These are phyloP conservation scores for Toxoplasma gondii DNA, from an alignment of 169 alveolate genomes.

Conservation along the genomic window DNA sequence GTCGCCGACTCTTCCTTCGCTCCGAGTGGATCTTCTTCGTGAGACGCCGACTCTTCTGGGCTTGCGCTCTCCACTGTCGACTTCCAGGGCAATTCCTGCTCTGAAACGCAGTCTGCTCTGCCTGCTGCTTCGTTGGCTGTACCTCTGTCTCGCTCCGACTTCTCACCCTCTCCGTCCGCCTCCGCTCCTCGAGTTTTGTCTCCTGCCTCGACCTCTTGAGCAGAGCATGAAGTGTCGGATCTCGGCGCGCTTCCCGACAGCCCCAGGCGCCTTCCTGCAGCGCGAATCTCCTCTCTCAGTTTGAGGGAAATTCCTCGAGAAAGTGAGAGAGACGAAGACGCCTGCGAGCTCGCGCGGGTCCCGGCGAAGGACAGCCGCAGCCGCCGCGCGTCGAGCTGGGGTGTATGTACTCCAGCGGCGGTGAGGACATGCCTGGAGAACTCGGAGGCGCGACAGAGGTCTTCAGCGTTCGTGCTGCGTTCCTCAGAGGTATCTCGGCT, in stretches of 20 bases:
- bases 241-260: not conserved
- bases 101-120: too few species aligned
- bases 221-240: too few species aligned
- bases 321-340: not conserved
- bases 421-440: slow-evolving; percentile 8
- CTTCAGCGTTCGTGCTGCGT: not conserved
- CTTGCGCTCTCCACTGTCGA: too few species aligned
- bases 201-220: not conserved
- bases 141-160: too few species aligned
- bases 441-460: not conserved
- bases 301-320: not conserved
- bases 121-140: too few species aligned
- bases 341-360: not conserved
- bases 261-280: not conserved
- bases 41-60: too few species aligned
- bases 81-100: too few species aligned
- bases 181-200: not conserved
- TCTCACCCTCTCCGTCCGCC: too few species aligned
- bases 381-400: not conserved
- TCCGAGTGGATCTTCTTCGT: too few species aligned
- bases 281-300: not conserved
- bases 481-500: not conserved
- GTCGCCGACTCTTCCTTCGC: too few species aligned
- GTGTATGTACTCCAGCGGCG: not conserved
- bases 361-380: not conserved